Evolutionary conservation across 352 stramenopile species (phyloP), one percentile per base, ranked within the genome.

Genomic region (Elongisporangium undulatum): DNA sequence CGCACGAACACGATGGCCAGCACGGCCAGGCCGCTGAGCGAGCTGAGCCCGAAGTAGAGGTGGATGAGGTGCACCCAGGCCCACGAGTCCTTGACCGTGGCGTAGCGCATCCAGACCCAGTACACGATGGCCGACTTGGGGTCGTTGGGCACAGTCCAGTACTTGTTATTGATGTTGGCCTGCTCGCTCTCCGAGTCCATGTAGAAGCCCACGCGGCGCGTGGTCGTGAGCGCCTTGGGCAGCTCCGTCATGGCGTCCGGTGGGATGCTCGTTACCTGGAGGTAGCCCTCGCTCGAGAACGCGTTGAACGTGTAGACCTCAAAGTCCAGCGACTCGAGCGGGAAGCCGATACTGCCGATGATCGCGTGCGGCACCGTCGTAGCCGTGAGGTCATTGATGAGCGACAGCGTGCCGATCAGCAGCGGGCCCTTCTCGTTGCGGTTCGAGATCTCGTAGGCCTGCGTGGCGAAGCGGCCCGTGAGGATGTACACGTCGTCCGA

Each of bases 1-100:
- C 67, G 67, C 9, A 65, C 73, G 24, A 77, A 71, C 2, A 75
- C 57, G 10, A 87, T 61, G 10, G 77, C 50, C 6, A 88, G 55
- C 24, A 85, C 20, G 21, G 64, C 53, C 0, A 87, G 21, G 26
- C 68, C 66, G 50, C 78, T 74, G 0, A 82, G 26, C 24, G 68
- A 64, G 38, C 85, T 64, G 9, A 74, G n/a, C 3, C 62, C 77
- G 38, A 87, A 81, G 19, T 71, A 15, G 8, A 79, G n/a, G 45
- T 87, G 75, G 20, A 85, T 67, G 3, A 66, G 62, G 39, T 85
- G 77, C 21, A 75, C 66, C 77, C 75, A 87, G 1, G 73, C 68
- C 77, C 77, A 87, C 16, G 68, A 72, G 56, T 82, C 72, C 1
- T 62, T 66, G 2, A 80, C 49, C 2, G 77, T 65, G 2, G 69